phyloP scores from a whole-genome alignment of 1,284 basidiomycete species.

The Ceratobasidium sp. region DNA sequence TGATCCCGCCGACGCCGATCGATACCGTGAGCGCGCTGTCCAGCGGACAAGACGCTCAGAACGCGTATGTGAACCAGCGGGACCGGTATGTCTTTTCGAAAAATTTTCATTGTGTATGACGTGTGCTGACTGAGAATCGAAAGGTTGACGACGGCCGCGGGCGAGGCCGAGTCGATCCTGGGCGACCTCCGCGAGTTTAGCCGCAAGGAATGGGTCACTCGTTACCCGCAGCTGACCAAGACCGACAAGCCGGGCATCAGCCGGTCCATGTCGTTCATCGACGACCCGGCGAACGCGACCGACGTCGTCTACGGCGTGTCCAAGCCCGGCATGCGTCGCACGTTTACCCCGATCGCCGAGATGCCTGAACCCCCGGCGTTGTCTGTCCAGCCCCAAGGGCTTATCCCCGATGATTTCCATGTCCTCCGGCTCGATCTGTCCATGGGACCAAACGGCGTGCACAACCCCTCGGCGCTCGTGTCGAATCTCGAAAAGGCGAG shows the following conservation, averaged over 20 bases:
- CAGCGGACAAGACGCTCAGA: slow-evolving; percentile 76
- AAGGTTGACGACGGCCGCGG: slow-evolving; percentile 82
- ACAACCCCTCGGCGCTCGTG: slow-evolving; percentile 83
- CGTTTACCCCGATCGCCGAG: slow-evolving; percentile 54
- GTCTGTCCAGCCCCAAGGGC: slow-evolving; percentile 1
- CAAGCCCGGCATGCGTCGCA: slow-evolving; percentile 63
- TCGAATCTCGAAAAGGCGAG: slow-evolving; percentile 92
- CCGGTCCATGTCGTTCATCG: slow-evolving; percentile 83
- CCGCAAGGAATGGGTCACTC: slow-evolving; percentile 85
- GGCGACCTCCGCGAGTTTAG: slow-evolving; percentile 84
- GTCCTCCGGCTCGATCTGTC: slow-evolving; percentile 94
- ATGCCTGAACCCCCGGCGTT: slow-evolving; percentile 34
- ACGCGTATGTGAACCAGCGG: slow-evolving; percentile 77
- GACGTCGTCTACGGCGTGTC: slow-evolving; percentile 72
- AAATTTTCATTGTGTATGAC: slow-evolving; percentile 26
- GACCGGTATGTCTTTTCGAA: slow-evolving; percentile 65
- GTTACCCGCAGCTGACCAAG: slow-evolving; percentile 78
- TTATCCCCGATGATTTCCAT: slow-evolving; percentile 74
- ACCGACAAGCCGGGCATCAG: slow-evolving; percentile 54
- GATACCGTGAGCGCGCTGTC: slow-evolving; percentile 21
- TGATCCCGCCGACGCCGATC: slow-evolving; percentile 29
- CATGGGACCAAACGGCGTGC: slow-evolving; percentile 80
- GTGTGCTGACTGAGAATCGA: slow-evolving; percentile 8
- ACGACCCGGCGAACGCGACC: slow-evolving; percentile 77
- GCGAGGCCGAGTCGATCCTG: slow-evolving; percentile 77